Percentiles rank a stretch among this genome's conserved stretches.
These are phyloP conservation scores for Malus sylvestris DNA, from an alignment of 306 rosid genomes.

Conservation along the genomic window DNA sequence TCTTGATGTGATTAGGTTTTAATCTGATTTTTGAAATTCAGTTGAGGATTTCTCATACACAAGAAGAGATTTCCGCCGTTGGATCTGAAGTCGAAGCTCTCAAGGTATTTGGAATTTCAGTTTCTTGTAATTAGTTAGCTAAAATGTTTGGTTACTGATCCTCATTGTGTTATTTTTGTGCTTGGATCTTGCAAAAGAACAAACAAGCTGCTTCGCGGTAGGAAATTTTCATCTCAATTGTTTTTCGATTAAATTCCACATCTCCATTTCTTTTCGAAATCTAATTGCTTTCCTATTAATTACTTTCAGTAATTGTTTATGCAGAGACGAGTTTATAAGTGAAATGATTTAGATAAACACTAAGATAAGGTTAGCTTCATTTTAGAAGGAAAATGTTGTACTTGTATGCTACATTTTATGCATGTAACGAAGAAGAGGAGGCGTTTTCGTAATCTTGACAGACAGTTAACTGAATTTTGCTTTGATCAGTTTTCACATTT, in stretches of 20 bases:
- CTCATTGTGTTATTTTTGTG: conserved; percentile 14
- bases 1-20: background rate
- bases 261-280: background rate
- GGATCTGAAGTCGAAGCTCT: conserved; percentile 60
- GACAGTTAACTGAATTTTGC: background rate
- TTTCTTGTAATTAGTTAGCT: background rate
- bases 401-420: background rate
- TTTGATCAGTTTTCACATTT: background rate
- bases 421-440: background rate
- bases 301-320: background rate
- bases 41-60: conserved; percentile 63
- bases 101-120: conserved; percentile 36
- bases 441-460: background rate
- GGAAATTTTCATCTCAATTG: background rate
- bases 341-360: conserved; percentile 51
- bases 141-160: conserved; percentile 5
- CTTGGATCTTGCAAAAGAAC: conserved; percentile 30
- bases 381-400: background rate
- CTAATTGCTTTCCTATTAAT: background rate
- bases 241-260: background rate
- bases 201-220: conserved; percentile 50
- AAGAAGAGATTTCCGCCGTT: conserved; percentile 40
- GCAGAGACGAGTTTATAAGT: conserved; percentile 55
- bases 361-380: conserved; percentile 50
- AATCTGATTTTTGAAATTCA: conserved; percentile 8